Percentiles rank a stretch among this genome's conserved stretches.
These are phyloP conservation scores for Halteria grandinella DNA, from an alignment of 73 alveolate species.

Conservation along the genomic window DNA sequence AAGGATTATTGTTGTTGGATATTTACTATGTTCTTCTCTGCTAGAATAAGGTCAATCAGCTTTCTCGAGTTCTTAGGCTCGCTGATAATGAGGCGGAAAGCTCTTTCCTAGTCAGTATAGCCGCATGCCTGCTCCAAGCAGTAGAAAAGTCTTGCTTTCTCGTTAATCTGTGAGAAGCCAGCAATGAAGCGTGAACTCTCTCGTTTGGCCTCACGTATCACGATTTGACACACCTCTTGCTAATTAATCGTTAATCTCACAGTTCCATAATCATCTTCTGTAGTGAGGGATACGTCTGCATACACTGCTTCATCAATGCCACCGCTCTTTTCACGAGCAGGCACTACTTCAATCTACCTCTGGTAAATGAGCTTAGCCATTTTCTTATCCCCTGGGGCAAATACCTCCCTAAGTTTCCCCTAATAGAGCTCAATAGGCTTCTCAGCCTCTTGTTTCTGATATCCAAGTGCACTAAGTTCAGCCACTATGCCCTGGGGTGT, in stretches of 20 bases:
- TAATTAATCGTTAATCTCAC: too few species aligned
- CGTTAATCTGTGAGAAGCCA: neutral
- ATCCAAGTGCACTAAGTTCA: neutral
- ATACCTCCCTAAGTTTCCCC: conserved; percentile 29
- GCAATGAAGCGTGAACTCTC: neutral
- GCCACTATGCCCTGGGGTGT: neutral
- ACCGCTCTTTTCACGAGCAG: too few species aligned
- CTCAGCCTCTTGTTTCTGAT: neutral
- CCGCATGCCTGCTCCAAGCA: conserved; percentile 4
- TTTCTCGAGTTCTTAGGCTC: neutral
- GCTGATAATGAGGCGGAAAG: neutral
- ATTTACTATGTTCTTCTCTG: conserved; percentile 22
- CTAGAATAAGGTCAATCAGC: neutral
- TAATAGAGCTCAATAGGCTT: neutral
- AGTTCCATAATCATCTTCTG: too few species aligned
- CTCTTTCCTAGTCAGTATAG: conserved; percentile 29
- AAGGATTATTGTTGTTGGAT: neutral
- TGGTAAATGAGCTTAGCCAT: too few species aligned
- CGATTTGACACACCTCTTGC: too few species aligned
- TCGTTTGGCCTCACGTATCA: neutral
- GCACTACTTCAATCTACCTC: too few species aligned
- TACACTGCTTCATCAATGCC: too few species aligned
- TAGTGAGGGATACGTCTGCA: too few species aligned
- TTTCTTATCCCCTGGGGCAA: too few species aligned
- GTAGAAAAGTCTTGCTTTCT: neutral